phyloP scores from a whole-genome alignment of 305 asterid species.

The Fraxinus xanthoxyloides region DNA sequence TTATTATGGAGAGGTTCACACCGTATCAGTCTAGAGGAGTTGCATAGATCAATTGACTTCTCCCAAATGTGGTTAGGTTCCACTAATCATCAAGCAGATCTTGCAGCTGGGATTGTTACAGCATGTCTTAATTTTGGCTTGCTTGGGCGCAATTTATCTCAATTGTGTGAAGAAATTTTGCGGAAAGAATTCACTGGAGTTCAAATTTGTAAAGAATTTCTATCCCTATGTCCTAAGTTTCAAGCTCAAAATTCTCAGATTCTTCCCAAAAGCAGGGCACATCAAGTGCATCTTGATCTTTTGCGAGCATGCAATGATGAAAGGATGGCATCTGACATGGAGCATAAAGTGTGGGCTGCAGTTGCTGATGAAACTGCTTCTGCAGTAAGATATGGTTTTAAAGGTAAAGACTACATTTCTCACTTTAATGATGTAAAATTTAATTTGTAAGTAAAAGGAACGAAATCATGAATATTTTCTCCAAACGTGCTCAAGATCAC shows the following conservation, averaged over 20 bases:
- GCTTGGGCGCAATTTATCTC: slow-evolving; percentile 85
- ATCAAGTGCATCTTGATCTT: slow-evolving; percentile 88
- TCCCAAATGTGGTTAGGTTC: slow-evolving; percentile 74
- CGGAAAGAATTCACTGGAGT: slow-evolving; percentile 62
- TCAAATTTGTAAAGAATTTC: slow-evolving; percentile 60
- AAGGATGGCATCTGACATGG: slow-evolving; percentile 56
- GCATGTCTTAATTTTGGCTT: slow-evolving; percentile 86
- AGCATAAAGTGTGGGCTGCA: slow-evolving; percentile 78
- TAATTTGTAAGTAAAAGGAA: slow-evolving; percentile 2
- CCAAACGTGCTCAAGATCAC: not conserved
- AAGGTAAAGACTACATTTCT: slow-evolving; percentile 46
- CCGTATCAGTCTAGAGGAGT: slow-evolving; percentile 84
- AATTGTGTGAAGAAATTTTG: slow-evolving; percentile 78
- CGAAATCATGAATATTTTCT: not conserved
- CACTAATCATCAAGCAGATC: slow-evolving; percentile 82
- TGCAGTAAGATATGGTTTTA: slow-evolving; percentile 85
- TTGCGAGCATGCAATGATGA: slow-evolving; percentile 65
- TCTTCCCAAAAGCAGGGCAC: slow-evolving; percentile 94
- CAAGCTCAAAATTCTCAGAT: slow-evolving; percentile 68
- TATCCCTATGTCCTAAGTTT: slow-evolving; percentile 54
- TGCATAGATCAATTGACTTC: slow-evolving; percentile 86
- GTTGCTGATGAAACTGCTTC: slow-evolving; percentile 95
- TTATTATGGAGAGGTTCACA: slow-evolving; percentile 66
- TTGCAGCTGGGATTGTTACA: slow-evolving; percentile 71
- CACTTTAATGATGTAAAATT: not conserved